phyloP scores from a whole-genome alignment of 371 early-diverging fungal genomes.

The Lichtheimia ramosa region DNA sequence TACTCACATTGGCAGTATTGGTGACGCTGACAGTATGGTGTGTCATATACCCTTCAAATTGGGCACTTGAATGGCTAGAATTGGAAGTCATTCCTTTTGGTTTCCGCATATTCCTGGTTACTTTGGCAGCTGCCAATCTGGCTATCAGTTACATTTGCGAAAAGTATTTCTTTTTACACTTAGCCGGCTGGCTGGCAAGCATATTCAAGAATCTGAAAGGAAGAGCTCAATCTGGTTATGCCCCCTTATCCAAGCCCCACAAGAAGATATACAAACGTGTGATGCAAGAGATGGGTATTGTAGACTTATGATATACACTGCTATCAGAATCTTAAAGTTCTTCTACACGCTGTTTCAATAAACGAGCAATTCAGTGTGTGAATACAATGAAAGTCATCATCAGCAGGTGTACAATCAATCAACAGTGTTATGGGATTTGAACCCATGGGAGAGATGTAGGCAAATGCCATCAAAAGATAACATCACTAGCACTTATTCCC shows the following conservation, averaged over 20 bases:
- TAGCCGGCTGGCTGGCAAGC: slow-evolving; percentile 20
- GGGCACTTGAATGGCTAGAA: slow-evolving; percentile 51
- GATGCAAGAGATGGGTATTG: slow-evolving; percentile 47
- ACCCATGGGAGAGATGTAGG: too few relatives aligned
- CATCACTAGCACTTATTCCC: too few relatives aligned
- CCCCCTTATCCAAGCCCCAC: slow-evolving; percentile 16
- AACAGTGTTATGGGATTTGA: too few relatives aligned
- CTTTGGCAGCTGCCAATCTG: slow-evolving; percentile 47
- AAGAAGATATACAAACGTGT: slow-evolving; percentile 51
- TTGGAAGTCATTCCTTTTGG: slow-evolving; percentile 50
- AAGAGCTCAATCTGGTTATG: slow-evolving; percentile 16
- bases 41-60: slow-evolving; percentile 46
- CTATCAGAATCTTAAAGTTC: too few relatives aligned
- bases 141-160: slow-evolving; percentile 53
- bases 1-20: slow-evolving; percentile 51
- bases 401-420: too few relatives aligned
- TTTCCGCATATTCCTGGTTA: slow-evolving; percentile 49
- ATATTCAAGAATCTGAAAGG: slow-evolving; percentile 6
- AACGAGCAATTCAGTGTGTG: too few relatives aligned
- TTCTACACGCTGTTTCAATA: too few relatives aligned
- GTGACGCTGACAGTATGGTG: slow-evolving; percentile 52
- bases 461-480: too few relatives aligned
- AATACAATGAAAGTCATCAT: too few relatives aligned
- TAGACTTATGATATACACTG: slow-evolving; percentile 5
- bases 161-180: slow-evolving; percentile 43